Evolutionary conservation across 805 yeast genomes (phyloP).

Genomic region (Hanseniaspora jakobsenii): DNA sequence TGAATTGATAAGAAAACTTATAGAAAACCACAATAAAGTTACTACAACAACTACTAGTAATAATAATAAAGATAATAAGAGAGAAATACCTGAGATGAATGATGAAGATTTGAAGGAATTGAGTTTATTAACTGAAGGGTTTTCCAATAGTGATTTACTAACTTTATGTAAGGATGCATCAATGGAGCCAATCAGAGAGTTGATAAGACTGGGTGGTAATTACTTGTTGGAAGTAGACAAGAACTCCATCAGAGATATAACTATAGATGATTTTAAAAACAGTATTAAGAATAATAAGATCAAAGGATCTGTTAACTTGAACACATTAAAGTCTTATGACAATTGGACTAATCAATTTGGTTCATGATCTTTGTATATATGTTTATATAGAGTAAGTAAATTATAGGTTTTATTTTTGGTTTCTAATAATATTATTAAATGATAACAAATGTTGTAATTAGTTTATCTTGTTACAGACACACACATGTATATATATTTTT

Average conservation of each 20-base stretch:
- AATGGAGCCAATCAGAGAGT: conserved; percentile 86
- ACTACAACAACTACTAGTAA: too few relatives aligned
- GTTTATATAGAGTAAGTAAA: too few relatives aligned
- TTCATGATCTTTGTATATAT: conserved; percentile 55
- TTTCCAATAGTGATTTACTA: conserved; percentile 88
- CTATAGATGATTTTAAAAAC: conserved; percentile 56
- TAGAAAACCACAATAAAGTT: too few relatives aligned
- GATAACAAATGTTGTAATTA: too few relatives aligned
- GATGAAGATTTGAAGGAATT: too few relatives aligned
- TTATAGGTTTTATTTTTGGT: too few relatives aligned
- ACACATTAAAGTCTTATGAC: conserved; percentile 68
- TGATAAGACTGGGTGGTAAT: conserved; percentile 53
- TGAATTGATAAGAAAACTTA: conserved; percentile 54
- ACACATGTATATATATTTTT: too few relatives aligned
- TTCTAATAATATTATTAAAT: too few relatives aligned
- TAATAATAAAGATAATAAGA: background rate
- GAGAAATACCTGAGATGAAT: background rate
- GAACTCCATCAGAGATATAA: conserved; percentile 66
- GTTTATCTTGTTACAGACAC: too few relatives aligned
- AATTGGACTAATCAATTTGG: conserved; percentile 83
- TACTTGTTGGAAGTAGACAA: conserved; percentile 49
- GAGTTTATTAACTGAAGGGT: conserved; percentile 54
- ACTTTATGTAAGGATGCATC: conserved; percentile 94
- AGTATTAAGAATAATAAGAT: conserved; percentile 54
- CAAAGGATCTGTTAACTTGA: conserved; percentile 76